Evolutionary conservation across 2,329 filamentous ascomycete genomes (phyloP), one percentile per base, ranked within the genome.

Genomic region (Ophiostoma sp.): DNA sequence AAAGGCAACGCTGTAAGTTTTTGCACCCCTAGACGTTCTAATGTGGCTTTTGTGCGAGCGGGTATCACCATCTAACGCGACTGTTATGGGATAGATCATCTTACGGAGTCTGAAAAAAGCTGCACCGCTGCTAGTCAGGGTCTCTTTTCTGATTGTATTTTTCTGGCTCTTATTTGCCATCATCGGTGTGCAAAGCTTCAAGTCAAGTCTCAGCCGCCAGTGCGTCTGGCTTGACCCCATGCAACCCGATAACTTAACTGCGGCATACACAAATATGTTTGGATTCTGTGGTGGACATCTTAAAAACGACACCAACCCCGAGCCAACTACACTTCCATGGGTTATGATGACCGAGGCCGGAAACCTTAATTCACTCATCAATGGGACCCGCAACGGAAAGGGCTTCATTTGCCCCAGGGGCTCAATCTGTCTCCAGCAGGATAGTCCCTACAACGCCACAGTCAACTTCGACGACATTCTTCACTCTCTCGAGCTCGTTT

Each of bases 81-180:
- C 42, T 15, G 25, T 9, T 9, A 39, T 50, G 3, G 15, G n/a
- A 28, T 17, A 74, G 89, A 95, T 98, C 73, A 99, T 99, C 78
- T 85, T 99, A 61, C 89, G 94, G 80, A 98, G 95, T 87, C 82
- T 99, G 75, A 99, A 99, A 80, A 97, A 97, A 80, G 95, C 96
- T 1, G 94, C 95, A 0, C 96, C 97, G 1, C 85, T 97, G 48
- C 89, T 99, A 31, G 89, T 98, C 33, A 94, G 97, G 75, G 95
- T 99, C 42, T 95, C 93, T 1, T 98, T 99, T 80, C 85, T 99
- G 28, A 94, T 99, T 77, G 89, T 93, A 17, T 99, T 99, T 83
- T 99, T 99, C 83, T 99, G 96, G 96, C 87, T 99, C 57, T 84
- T 98, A 12, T 99, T 99, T 83, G 96, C 94, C 50, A 98, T 99